phyloP scores from a whole-genome alignment of 176 grass and related monocot species.

The Carex cristatella region DNA sequence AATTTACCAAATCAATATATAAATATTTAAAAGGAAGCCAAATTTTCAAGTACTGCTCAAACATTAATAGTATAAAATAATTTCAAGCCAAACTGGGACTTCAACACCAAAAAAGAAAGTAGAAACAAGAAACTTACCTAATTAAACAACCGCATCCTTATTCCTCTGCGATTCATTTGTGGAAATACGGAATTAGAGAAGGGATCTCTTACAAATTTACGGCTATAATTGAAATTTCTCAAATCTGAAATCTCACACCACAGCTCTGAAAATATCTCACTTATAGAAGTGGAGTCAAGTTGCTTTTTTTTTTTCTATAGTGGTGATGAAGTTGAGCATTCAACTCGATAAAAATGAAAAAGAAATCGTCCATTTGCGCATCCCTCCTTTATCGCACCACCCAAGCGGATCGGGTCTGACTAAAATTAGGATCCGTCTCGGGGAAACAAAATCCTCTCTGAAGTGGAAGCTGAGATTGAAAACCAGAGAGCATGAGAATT shows the following conservation, averaged over 20 bases:
- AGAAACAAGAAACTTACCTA: neutral
- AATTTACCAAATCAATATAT: neutral
- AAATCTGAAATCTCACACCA: neutral
- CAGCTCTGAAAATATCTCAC: neutral
- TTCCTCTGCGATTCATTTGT: neutral
- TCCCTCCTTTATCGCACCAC: neutral
- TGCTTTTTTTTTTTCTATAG: neutral
- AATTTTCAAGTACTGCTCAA: neutral
- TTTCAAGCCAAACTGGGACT: neutral
- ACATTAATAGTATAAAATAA: neutral
- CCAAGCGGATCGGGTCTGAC: neutral
- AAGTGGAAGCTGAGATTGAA: too few relatives aligned
- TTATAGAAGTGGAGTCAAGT: neutral
- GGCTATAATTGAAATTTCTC: neutral
- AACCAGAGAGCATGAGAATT: too few relatives aligned
- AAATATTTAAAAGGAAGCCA: neutral
- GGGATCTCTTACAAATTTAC: neutral
- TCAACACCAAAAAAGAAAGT: neutral
- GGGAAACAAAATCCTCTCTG: neutral
- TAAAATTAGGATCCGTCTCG: neutral
- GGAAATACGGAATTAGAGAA: neutral
- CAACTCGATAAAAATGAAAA: neutral
- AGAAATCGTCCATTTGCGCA: neutral
- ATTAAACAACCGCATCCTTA: neutral
- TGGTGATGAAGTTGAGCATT: neutral